Evolutionary conservation across 2,329 filamentous ascomycete genomes (phyloP).

Genomic region (Ilyonectria robusta): DNA sequence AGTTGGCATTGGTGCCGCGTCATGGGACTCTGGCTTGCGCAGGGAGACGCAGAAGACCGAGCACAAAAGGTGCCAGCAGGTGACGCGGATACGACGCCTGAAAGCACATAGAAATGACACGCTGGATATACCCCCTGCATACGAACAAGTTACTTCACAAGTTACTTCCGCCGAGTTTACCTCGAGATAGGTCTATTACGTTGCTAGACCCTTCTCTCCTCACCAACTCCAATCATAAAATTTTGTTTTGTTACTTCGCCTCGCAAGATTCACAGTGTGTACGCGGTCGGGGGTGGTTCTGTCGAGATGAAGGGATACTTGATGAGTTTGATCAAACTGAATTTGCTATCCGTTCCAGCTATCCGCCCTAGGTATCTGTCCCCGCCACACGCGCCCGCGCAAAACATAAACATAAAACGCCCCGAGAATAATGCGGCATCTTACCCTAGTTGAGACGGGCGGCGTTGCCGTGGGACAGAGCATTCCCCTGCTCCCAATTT

Average conservation of each 20-base stretch:
- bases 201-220: slow-evolving; percentile 46
- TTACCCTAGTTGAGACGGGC: slow-evolving; percentile 19
- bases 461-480: slow-evolving; percentile 28
- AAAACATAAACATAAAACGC: slow-evolving; percentile 19
- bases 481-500: slow-evolving; percentile 39
- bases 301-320: slow-evolving; percentile 23
- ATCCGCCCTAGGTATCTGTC: neutral
- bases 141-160: slow-evolving; percentile 48
- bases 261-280: slow-evolving; percentile 23
- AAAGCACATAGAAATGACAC: slow-evolving; percentile 50
- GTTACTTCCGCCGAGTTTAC: slow-evolving; percentile 46
- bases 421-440: neutral
- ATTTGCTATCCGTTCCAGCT: slow-evolving; percentile 10
- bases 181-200: slow-evolving; percentile 47
- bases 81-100: slow-evolving; percentile 43
- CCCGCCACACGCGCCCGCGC: neutral
- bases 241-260: slow-evolving; percentile 37
- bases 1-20: slow-evolving; percentile 42
- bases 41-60: slow-evolving; percentile 39
- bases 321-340: slow-evolving; percentile 23
- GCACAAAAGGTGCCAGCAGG: slow-evolving; percentile 42
- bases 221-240: slow-evolving; percentile 47
- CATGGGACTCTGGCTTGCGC: slow-evolving; percentile 38
- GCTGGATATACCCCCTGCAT: slow-evolving; percentile 51
- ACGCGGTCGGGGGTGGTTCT: slow-evolving; percentile 22